Percentiles rank a stretch among this genome's conserved stretches.
Conservation (phyloP, 2,329 filamentous ascomycete genomes). For the Alternaria infectoria region DNA sequence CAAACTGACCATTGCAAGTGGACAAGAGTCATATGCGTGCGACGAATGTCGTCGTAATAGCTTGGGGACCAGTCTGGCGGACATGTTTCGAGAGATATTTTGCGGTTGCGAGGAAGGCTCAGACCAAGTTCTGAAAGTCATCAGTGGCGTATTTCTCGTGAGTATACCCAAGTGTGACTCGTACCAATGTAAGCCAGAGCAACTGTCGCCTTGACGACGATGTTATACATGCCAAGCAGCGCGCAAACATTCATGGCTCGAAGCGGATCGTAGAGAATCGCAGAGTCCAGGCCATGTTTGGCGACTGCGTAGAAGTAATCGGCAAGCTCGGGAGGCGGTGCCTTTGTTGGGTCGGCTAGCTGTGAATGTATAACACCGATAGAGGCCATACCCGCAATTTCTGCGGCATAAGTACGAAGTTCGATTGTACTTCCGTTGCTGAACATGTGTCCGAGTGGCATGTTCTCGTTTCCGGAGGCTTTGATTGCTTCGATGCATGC, state of each 20-base stretch:
- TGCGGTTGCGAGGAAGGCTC: conserved; percentile 14
- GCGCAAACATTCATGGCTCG: conserved; percentile 28
- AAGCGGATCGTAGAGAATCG: conserved; percentile 21
- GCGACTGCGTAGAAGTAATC: conserved; percentile 26
- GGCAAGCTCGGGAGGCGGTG: conserved; percentile 14
- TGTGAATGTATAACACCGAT: conserved; percentile 20
- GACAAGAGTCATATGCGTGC: conserved; percentile 22
- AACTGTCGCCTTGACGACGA: conserved; percentile 23
- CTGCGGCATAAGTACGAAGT: conserved; percentile 9
- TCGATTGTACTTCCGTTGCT: not conserved
- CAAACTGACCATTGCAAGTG: conserved; percentile 14
- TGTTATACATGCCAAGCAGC: conserved; percentile 29
- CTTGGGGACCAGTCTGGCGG: not conserved
- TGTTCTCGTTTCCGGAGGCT: not conserved
- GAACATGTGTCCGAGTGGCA: conserved; percentile 12
- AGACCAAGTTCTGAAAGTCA: conserved; percentile 19
- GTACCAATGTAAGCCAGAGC: conserved; percentile 27
- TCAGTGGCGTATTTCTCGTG: not conserved
- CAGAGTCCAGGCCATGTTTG: conserved; percentile 22
- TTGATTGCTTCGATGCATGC: not conserved
- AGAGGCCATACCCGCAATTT: conserved; percentile 25
- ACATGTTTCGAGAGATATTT: not conserved
- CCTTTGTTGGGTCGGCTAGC: not conserved
- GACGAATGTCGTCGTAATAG: conserved; percentile 15
- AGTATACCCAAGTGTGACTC: not conserved